Evolutionary conservation across 257 asterid genomes (phyloP).

Genomic region (Agastache rugosa): DNA sequence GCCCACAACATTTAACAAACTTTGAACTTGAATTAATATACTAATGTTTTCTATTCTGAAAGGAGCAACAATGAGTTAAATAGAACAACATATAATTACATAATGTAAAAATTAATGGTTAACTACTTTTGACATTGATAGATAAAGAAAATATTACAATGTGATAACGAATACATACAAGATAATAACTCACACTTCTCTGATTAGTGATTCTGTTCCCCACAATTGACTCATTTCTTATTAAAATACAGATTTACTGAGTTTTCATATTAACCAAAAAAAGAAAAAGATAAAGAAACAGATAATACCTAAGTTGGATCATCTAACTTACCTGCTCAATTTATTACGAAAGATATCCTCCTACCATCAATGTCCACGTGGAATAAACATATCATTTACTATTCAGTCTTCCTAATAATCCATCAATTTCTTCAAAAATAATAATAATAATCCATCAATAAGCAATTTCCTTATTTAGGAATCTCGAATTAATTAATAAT

Average conservation of each 20-base stretch:
- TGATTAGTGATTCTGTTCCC: neutral
- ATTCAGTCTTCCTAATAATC: neutral
- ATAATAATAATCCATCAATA: neutral
- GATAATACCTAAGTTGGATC: slow-evolving; percentile 41
- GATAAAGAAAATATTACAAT: too few relatives aligned
- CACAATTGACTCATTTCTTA: slow-evolving; percentile 8
- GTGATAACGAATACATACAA: too few relatives aligned
- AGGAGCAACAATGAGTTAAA: too few relatives aligned
- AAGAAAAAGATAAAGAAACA: neutral
- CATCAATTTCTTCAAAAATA: too few relatives aligned
- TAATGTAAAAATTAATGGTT: too few relatives aligned
- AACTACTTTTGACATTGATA: too few relatives aligned
- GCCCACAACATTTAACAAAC: too few relatives aligned
- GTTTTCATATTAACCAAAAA: neutral
- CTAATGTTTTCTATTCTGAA: too few relatives aligned
- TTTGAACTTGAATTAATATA: too few relatives aligned
- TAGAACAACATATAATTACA: too few relatives aligned
- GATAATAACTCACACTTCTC: too few relatives aligned
- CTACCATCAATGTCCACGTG: slow-evolving; percentile 34
- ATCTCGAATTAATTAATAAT: slow-evolving; percentile 25
- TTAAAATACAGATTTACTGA: slow-evolving; percentile 14
- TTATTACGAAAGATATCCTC: slow-evolving; percentile 24
- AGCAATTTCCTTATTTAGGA: slow-evolving; percentile 17
- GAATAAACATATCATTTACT: slow-evolving; percentile 13
- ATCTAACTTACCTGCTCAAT: slow-evolving; percentile 51